These are phyloP conservation scores for Jasminum sambac DNA, from an alignment of 257 asterid species.

Conservation along the genomic window DNA sequence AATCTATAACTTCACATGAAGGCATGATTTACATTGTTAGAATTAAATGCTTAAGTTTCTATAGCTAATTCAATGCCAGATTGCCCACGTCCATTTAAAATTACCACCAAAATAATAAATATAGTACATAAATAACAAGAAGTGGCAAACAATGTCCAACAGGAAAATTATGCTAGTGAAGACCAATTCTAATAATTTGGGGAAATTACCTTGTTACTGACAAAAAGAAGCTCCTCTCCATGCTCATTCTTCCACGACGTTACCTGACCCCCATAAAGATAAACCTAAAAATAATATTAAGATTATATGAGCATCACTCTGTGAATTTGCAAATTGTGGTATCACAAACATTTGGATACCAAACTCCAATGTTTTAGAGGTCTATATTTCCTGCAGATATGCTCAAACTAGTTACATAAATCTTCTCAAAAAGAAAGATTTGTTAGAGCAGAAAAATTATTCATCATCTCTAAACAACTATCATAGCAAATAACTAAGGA, in stretches of 20 bases:
- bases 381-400: too few relatives aligned
- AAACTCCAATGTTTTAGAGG: too few relatives aligned
- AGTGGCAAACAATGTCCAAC: too few relatives aligned
- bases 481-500: too few relatives aligned
- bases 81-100: background rate
- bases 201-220: slow-evolving; percentile 77
- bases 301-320: background rate
- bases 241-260: slow-evolving; percentile 94
- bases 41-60: background rate
- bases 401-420: too few relatives aligned
- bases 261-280: slow-evolving; percentile 79
- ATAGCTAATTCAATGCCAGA: too few relatives aligned
- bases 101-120: slow-evolving; percentile 2
- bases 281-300: slow-evolving; percentile 46
- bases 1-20: slow-evolving; percentile 12
- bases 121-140: too few relatives aligned
- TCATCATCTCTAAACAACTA: too few relatives aligned
- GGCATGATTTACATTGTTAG: background rate
- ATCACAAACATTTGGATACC: background rate
- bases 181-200: background rate
- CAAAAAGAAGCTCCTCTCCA: slow-evolving; percentile 84
- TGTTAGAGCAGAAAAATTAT: too few relatives aligned
- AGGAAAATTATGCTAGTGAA: too few relatives aligned
- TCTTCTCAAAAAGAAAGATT: too few relatives aligned
- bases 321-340: background rate